Percentiles rank a stretch among this genome's conserved stretches.
Evolutionary conservation across 2,329 filamentous ascomycete species (phyloP).

Genomic region (Hypoxylon sp.): DNA sequence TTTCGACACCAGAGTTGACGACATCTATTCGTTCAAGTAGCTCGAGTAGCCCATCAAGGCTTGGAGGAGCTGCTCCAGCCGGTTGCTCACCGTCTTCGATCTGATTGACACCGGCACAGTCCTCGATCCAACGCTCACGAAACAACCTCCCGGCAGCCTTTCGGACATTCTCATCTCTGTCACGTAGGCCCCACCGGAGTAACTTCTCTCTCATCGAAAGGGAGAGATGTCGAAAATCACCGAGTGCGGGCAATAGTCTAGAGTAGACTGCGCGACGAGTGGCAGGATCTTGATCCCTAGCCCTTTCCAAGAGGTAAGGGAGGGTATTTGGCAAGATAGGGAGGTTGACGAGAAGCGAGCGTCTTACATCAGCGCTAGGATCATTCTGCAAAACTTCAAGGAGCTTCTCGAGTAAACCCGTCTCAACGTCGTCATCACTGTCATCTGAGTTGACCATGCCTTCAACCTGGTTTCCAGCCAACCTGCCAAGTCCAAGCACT

Average conservation of each 20-base stretch:
- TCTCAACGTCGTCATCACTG: conserved; percentile 76
- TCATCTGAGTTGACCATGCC: conserved; percentile 79
- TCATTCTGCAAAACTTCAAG: conserved; percentile 93
- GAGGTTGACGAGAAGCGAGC: conserved; percentile 90
- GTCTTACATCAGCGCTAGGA: conserved; percentile 91
- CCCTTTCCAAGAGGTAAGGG: conserved; percentile 89
- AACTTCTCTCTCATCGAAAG: conserved; percentile 96
- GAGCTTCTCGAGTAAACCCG: conserved; percentile 84
- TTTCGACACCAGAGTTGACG: conserved; percentile 89
- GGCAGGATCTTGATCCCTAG: conserved; percentile 87
- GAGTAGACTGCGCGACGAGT: conserved; percentile 91
- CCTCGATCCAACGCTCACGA: conserved; percentile 96
- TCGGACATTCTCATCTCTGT: conserved; percentile 93
- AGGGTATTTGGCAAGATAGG: conserved; percentile 86
- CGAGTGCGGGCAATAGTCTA: conserved; percentile 86
- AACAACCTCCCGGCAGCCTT: conserved; percentile 93
- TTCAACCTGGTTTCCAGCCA: conserved; percentile 84
- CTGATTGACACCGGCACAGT: conserved; percentile 81
- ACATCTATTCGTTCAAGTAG: conserved; percentile 95
- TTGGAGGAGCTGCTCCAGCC: conserved; percentile 73
- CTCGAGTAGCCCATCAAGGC: conserved; percentile 87
- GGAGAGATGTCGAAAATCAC: conserved; percentile 94
- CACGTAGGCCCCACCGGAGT: conserved; percentile 92
- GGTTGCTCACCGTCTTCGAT: conserved; percentile 71
- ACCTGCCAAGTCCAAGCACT: conserved; percentile 86